Conservation (phyloP, 257 asterid genomes). For the Fraxinus cuspidata region DNA sequence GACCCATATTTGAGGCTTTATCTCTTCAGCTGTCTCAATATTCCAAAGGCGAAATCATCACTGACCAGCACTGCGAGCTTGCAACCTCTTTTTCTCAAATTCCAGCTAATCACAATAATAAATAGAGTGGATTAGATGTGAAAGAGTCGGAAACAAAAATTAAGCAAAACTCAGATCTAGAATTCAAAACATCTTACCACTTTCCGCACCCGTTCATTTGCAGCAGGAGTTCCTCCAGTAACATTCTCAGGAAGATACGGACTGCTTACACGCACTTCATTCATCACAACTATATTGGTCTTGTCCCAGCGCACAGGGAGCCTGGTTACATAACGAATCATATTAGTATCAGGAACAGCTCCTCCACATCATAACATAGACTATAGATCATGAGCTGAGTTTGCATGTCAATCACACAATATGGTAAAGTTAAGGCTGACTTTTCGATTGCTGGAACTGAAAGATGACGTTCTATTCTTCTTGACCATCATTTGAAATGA, state of each 20-base stretch:
- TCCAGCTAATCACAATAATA: slow-evolving; percentile 52
- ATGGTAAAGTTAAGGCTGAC: background rate
- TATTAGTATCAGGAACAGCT: slow-evolving; percentile 16
- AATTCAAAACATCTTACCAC: slow-evolving; percentile 59
- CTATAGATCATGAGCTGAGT: background rate
- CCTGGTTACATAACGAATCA: slow-evolving; percentile 43
- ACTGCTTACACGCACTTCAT: slow-evolving; percentile 92
- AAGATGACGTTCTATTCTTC: background rate
- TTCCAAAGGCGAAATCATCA: slow-evolving; percentile 13
- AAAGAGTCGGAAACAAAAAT: background rate
- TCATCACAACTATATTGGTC: slow-evolving; percentile 89
- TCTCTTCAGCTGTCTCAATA: background rate
- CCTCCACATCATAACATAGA: background rate
- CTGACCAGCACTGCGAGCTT: slow-evolving; percentile 40
- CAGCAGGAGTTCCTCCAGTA: slow-evolving; percentile 87
- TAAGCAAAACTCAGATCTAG: background rate
- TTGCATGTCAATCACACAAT: background rate
- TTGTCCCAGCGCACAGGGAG: slow-evolving; percentile 98
- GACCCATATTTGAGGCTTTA: background rate
- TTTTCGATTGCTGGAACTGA: background rate
- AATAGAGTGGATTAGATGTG: background rate
- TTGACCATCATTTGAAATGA: background rate
- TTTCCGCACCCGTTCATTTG: slow-evolving; percentile 94
- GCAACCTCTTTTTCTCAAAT: slow-evolving; percentile 62
- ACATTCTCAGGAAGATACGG: slow-evolving; percentile 94